A percentile compares a stretch with the other conserved stretches of the same genome.
Evolutionary conservation across 805 yeast genomes (phyloP).

Genomic region (Candida jianshihensis): DNA sequence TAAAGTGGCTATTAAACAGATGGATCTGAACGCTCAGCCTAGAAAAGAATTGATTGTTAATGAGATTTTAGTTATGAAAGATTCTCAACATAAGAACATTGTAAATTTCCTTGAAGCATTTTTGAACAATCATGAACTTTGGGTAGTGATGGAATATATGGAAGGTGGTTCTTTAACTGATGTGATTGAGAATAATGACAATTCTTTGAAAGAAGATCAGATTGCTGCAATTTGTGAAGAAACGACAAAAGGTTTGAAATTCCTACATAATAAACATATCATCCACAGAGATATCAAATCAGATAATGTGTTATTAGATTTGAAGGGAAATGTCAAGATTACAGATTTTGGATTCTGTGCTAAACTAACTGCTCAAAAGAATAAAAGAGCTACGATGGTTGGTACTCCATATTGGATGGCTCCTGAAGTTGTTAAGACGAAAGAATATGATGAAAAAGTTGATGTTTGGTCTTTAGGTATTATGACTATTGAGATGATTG

Average conservation of each 20-base stretch:
- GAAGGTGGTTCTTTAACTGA: constrained; percentile 98
- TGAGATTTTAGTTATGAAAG: constrained; percentile 95
- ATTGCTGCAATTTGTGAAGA: constrained; percentile 89
- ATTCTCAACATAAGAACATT: constrained; percentile 87
- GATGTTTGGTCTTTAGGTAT: constrained; percentile 98
- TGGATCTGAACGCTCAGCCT: constrained; percentile 87
- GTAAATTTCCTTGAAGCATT: constrained; percentile 93
- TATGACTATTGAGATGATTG: constrained; percentile 97
- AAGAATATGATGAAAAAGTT: constrained; percentile 94
- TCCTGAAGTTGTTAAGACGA: constrained; percentile 93
- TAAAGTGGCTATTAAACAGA: constrained; percentile 93
- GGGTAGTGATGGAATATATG: constrained; percentile 99
- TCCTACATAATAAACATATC: constrained; percentile 84
- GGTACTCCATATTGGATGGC: constrained; percentile 99
- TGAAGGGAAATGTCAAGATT: constrained; percentile 79
- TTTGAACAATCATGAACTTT: constrained; percentile 68
- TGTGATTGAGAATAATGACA: constrained; percentile 82
- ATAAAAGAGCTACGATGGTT: constrained; percentile 95
- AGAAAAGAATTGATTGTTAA: constrained; percentile 92
- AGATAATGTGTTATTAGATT: constrained; percentile 83
- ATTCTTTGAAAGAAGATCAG: constrained; percentile 69
- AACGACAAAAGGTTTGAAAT: constrained; percentile 85
- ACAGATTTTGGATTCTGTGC: constrained; percentile 99
- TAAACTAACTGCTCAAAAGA: constrained; percentile 72
- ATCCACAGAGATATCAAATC: constrained; percentile 97